Conservation (phyloP, 2,329 filamentous ascomycete genomes). For the Sclerotinia nivalis region DNA sequence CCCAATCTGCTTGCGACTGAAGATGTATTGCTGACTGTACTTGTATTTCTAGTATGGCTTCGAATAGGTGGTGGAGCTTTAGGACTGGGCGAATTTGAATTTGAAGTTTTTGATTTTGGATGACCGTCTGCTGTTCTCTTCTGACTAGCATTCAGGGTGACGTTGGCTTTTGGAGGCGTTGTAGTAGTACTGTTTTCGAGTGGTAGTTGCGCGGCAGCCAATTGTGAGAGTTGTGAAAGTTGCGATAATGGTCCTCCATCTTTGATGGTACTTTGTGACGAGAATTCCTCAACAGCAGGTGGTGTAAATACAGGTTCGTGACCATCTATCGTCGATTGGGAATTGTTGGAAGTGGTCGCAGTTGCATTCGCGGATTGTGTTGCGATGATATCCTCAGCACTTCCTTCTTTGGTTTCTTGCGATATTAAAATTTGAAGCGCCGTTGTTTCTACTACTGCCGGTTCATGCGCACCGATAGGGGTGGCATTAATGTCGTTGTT, state of each 20-base stretch:
- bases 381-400: background rate
- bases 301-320: slow-evolving; percentile 45
- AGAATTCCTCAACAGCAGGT: slow-evolving; percentile 42
- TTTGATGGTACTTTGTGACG: slow-evolving; percentile 46
- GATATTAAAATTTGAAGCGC: slow-evolving; percentile 19
- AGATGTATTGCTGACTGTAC: slow-evolving; percentile 62
- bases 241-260: slow-evolving; percentile 53
- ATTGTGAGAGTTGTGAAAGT: slow-evolving; percentile 56
- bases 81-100: slow-evolving; percentile 49
- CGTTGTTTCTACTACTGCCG: slow-evolving; percentile 10
- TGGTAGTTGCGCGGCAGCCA: slow-evolving; percentile 54
- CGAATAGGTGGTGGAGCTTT: slow-evolving; percentile 21
- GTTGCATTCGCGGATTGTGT: slow-evolving; percentile 18
- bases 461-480: slow-evolving; percentile 24
- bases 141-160: slow-evolving; percentile 47
- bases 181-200: slow-evolving; percentile 29
- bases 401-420: background rate
- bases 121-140: slow-evolving; percentile 79
- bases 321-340: slow-evolving; percentile 48
- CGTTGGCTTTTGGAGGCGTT: slow-evolving; percentile 30
- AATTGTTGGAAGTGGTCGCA: slow-evolving; percentile 45
- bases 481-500: slow-evolving; percentile 33
- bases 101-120: slow-evolving; percentile 58
- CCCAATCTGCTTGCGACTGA: slow-evolving; percentile 70
- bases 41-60: slow-evolving; percentile 71